Evolutionary conservation across 441 rosid species (phyloP).

Genomic region (Jatropha podagrica): DNA sequence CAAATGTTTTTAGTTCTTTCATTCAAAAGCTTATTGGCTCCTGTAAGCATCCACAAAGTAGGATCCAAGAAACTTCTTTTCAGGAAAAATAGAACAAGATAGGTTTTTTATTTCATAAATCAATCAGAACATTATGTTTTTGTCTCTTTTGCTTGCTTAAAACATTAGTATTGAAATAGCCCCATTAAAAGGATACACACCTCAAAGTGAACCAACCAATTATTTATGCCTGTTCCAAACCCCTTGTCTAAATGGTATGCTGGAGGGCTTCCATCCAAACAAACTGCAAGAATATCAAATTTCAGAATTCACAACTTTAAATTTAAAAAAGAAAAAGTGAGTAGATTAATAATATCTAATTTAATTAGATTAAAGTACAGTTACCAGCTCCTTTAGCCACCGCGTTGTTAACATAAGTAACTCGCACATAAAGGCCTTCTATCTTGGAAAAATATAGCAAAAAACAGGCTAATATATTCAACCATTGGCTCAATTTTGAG

Average conservation of each 20-base stretch:
- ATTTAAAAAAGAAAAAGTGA: neutral
- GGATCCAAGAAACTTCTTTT: constrained; percentile 4
- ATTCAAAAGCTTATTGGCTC: neutral
- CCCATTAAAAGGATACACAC: constrained; percentile 24
- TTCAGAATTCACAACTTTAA: constrained; percentile 3
- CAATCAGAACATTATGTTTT: neutral
- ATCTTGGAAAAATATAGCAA: constrained; percentile 33
- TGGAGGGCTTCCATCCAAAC: constrained; percentile 65
- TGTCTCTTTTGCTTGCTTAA: neutral
- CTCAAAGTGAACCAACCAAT: constrained; percentile 60
- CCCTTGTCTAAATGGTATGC: constrained; percentile 56
- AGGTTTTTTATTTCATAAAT: neutral
- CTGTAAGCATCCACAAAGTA: neutral
- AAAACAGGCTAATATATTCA: constrained; percentile 35
- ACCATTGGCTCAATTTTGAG: constrained; percentile 45
- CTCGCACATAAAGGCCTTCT: constrained; percentile 49
- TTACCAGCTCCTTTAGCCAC: constrained; percentile 87
- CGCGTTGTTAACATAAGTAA: constrained; percentile 55
- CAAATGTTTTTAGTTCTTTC: neutral
- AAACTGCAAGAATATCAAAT: constrained; percentile 38
- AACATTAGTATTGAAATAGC: neutral
- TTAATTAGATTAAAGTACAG: constrained; percentile 6
- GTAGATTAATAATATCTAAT: neutral
- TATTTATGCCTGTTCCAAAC: constrained; percentile 47
- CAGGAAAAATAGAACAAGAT: neutral